These are phyloP conservation scores for Phytophthora hybrid DNA, from an alignment of 352 stramenopile genomes.

Conservation along the genomic window DNA sequence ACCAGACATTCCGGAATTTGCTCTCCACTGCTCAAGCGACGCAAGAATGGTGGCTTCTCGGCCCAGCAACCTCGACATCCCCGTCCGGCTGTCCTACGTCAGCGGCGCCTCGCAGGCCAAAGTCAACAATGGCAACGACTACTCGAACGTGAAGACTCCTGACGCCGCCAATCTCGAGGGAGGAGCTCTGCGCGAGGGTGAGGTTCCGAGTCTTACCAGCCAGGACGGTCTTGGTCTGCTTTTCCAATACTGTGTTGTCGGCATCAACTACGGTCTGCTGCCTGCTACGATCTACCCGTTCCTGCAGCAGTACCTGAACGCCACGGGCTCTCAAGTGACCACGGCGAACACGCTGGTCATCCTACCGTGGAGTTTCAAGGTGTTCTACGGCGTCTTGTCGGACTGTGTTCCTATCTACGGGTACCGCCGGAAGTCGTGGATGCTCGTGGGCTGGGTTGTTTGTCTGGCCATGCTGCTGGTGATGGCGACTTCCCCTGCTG, in stretches of 20 bases:
- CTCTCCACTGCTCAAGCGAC: constrained; percentile 9
- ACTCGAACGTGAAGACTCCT: constrained; percentile 34
- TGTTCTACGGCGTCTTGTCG: constrained; percentile 42
- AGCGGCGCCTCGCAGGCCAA: constrained; percentile 43
- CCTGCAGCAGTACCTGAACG: constrained; percentile 57
- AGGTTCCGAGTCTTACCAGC: constrained; percentile 38
- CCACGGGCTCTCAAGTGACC: constrained; percentile 35
- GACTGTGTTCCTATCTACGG: constrained; percentile 75
- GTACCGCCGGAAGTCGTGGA: constrained; percentile 35
- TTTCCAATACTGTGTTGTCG: constrained; percentile 54
- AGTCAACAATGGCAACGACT: constrained; percentile 13
- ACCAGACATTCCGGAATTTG: constrained; percentile 33
- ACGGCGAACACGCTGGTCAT: constrained; percentile 52
- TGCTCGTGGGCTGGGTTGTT: constrained; percentile 57
- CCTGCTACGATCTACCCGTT: constrained; percentile 54
- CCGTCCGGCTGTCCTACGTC: constrained; percentile 45
- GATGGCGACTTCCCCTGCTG: constrained; percentile 34
- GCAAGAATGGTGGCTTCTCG: constrained; percentile 16
- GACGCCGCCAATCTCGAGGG: constrained; percentile 27
- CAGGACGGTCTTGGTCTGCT: constrained; percentile 48
- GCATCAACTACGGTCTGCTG: constrained; percentile 44
- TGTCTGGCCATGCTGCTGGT: constrained; percentile 42
- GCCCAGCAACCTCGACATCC: constrained; percentile 33
- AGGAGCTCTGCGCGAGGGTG: constrained; percentile 47
- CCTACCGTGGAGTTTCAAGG: constrained; percentile 77